phyloP scores from a whole-genome alignment of 2,329 filamentous ascomycete species.

The Pseudogymnoascus sp. region DNA sequence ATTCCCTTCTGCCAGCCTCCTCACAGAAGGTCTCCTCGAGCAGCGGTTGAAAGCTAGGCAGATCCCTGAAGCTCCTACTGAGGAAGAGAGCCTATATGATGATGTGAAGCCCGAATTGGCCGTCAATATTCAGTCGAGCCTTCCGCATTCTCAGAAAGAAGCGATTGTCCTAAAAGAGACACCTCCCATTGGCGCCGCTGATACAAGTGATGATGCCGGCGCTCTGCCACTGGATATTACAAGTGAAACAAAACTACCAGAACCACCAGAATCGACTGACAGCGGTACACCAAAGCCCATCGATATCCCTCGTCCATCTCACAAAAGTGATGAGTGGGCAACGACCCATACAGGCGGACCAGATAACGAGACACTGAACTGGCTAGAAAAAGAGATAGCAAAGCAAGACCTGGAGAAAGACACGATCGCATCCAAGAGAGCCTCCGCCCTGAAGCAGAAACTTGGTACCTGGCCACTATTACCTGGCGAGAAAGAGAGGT shows the following conservation, averaged over 20 bases:
- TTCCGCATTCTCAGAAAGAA: neutral
- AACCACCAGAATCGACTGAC: neutral
- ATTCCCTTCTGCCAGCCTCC: neutral
- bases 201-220: neutral
- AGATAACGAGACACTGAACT: neutral
- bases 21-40: neutral
- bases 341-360: neutral
- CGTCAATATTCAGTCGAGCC: neutral
- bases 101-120: neutral
- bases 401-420: neutral
- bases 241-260: neutral
- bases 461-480: neutral
- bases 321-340: neutral
- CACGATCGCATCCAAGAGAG: neutral
- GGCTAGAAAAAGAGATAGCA: neutral
- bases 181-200: too few species aligned
- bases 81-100: neutral
- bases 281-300: neutral
- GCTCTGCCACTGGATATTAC: neutral
- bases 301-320: neutral
- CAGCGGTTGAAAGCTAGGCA: neutral
- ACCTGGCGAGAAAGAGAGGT: neutral
- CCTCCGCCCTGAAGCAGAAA: neutral
- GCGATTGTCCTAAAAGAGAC: neutral
- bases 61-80: neutral